Evolutionary conservation across 1,139 yeast genomes (phyloP).

Genomic region (Lodderomyces pseudojiufengensis): DNA sequence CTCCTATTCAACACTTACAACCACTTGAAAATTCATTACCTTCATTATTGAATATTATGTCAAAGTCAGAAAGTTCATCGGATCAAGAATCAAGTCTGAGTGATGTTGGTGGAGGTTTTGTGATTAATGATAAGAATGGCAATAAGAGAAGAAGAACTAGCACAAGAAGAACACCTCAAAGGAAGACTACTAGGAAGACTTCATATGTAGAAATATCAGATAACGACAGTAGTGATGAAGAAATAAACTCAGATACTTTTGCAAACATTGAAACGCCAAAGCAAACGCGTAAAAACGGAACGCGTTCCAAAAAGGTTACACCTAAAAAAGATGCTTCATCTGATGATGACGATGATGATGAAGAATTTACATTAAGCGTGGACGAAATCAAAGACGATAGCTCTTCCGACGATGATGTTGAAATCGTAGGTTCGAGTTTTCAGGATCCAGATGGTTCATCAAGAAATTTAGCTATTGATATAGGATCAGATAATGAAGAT

Average conservation of each 20-base stretch:
- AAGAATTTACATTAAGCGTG: conserved; percentile 20
- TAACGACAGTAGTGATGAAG: conserved; percentile 9
- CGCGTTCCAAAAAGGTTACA: conserved; percentile 10
- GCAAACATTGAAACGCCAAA: conserved; percentile 12
- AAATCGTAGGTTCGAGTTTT: conserved; percentile 14
- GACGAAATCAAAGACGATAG: conserved; percentile 18
- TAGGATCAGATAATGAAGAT: conserved; percentile 12
- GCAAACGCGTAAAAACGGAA: conserved; percentile 9
- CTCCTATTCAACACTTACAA: too few species aligned
- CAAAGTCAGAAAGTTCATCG: background rate
- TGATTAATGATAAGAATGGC: conserved; percentile 33
- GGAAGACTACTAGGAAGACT: conserved; percentile 15
- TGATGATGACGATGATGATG: conserved; percentile 16
- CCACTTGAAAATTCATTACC: too few species aligned
- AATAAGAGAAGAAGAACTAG: conserved; percentile 10
- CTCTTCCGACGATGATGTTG: conserved; percentile 25
- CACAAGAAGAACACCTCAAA: conserved; percentile 18
- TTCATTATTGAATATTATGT: background rate
- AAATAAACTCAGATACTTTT: conserved; percentile 12
- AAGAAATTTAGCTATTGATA: conserved; percentile 16
- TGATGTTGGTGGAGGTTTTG: conserved; percentile 39
- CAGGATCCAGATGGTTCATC: conserved; percentile 19
- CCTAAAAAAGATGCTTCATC: conserved; percentile 4
- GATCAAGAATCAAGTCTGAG: conserved; percentile 15
- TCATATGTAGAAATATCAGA: conserved; percentile 22